Evolutionary conservation across 2,329 filamentous ascomycete species (phyloP), one percentile per base, ranked within the genome.

Genomic region (Colletotrichum melonis): DNA sequence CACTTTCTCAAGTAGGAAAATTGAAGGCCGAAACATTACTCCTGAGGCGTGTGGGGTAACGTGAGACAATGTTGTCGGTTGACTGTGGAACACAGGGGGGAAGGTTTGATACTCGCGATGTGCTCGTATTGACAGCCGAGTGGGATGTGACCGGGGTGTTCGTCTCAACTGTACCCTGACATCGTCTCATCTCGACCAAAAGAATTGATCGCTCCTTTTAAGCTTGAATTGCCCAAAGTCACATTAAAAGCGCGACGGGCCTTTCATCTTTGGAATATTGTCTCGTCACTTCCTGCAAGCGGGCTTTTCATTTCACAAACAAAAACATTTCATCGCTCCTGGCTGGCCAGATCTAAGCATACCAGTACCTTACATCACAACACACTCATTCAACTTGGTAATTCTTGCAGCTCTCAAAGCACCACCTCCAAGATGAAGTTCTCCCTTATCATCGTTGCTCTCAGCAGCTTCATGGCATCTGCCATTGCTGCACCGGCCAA

Each of bases 151-250:
- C 64, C 49, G 28, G 69, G 69, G 64, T 68, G 32, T 63, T 68
- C 57, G 69, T 68, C 35, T 72, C 69, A 68, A 58, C 57, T 58
- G 57, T 38, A 64, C 59, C 69, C 57, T 63, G 35, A 24, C 14
- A 16, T 63, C 38, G 69, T 72, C 64, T 72, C 63, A 63, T 71
- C 11, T 49, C 52, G 11, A 42, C 64, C 28, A 63, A 26, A 63
- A 28, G 26, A 49, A 9, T 28, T 30, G 7, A 8, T 49, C 26
- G 16, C 35, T 35, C 57, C 69, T 35, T 67, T 62, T 54, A 49
- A 71, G 55, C 16, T 72, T 62, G 62, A 49, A 32, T n/a, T 19
- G 5, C 56, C 16, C 3, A 52, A 49, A 12, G 35, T 14, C 22
- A 30, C 49, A 22, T 67, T 62, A 62, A 55, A 26, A 26, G 19